A percentile compares a stretch with the other conserved stretches of the same genome.
These are phyloP conservation scores for Schrenkiella parvula DNA, from an alignment of 345 rosid species.

Conservation along the genomic window DNA sequence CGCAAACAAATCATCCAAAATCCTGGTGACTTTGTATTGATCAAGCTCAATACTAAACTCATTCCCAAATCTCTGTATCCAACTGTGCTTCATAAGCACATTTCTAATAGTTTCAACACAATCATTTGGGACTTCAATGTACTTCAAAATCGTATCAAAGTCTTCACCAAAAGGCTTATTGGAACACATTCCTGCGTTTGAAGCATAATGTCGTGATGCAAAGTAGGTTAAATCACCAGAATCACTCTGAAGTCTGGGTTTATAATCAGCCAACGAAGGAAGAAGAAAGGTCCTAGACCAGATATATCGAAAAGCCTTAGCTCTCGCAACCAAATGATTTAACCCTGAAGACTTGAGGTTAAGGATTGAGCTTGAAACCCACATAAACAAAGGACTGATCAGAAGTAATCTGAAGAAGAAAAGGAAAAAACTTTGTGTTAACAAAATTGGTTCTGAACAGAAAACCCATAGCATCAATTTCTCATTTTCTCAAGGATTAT, in stretches of 20 bases:
- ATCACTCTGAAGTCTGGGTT: not conserved
- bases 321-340: conserved; percentile 8
- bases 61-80: conserved; percentile 16
- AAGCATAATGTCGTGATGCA: not conserved
- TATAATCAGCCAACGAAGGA: not conserved
- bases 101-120: conserved; percentile 26
- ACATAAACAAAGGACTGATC: conserved; percentile 24
- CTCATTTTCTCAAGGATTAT: not conserved
- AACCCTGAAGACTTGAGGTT: conserved; percentile 16
- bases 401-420: conserved; percentile 12
- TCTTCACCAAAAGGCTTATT: conserved; percentile 23
- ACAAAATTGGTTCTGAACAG: not conserved
- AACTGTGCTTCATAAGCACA: conserved; percentile 29
- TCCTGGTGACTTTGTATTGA: conserved; percentile 24
- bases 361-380: conserved; percentile 26
- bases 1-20: conserved; percentile 35
- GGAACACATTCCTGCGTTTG: not conserved
- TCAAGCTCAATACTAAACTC: conserved; percentile 27
- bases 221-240: not conserved
- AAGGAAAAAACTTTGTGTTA: not conserved
- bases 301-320: conserved; percentile 15
- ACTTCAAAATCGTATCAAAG: conserved; percentile 1
- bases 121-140: not conserved
- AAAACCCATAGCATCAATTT: not conserved
- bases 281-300: not conserved